Base-by-base conservation (phyloP, 139 green algal genomes). In the Ulvella scutata region DNA sequence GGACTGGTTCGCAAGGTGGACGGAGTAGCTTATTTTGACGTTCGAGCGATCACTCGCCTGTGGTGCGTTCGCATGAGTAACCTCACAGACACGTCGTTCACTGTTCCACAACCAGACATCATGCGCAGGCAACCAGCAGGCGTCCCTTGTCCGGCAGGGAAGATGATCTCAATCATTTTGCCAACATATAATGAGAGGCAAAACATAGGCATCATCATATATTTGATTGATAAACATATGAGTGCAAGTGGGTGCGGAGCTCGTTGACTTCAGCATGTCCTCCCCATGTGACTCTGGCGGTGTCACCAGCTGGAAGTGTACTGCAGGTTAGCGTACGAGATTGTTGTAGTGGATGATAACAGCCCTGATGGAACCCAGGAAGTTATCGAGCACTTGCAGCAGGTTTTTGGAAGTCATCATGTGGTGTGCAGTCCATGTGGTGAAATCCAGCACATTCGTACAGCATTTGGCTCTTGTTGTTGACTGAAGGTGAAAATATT, bases 111-210 rank as follows among this genome's bases (percentile, higher is more conserved):
- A n/a, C n/a, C n/a, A n/a, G n/a, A n/a, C n/a, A n/a, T n/a, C n/a
- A n/a, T n/a, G n/a, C n/a, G n/a, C n/a, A n/a, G n/a, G n/a, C n/a
- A n/a, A n/a, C n/a, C n/a, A n/a, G 62, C 31, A 43, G 62, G 36
- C 17, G 23, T 26, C 6, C 9, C 62, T n/a, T 72, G 7, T 13
- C 29, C 62, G 17, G 21, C 44, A 34, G 37, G 37, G 28, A 88
- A 78, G 72, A 93, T n/a, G n/a, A n/a, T 91, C 79, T 92, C 85
- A 7, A 90, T 99, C 17, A 87, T 99, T 61, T 79, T 98, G 21
- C 94, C 94, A 0, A 99, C 94, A 3, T 99, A 95, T 85, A 98
- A 99, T 44, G 94, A 99, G 80, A 59, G 81, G 2, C 81, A 95
- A 7, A 99, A 99, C 81, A 90, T 98, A 4, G 77, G 82, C 0